Conservation (phyloP, 345 rosid species). For the Anacardium occidentale region DNA sequence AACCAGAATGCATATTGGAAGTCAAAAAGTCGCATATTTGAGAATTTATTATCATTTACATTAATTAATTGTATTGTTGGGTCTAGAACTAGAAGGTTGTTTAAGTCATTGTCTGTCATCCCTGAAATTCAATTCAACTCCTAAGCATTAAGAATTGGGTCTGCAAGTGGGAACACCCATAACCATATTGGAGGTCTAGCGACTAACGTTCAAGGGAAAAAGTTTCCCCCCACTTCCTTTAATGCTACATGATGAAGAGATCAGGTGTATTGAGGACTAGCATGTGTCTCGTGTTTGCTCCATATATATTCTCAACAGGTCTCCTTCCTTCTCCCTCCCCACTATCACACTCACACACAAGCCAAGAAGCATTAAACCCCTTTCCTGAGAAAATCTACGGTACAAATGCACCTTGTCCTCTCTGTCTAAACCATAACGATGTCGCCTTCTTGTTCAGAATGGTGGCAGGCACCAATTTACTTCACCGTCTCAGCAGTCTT, state of each 20-base stretch:
- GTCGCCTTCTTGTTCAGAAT: constrained; percentile 32
- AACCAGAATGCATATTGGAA: not conserved
- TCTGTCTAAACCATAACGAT: constrained; percentile 13
- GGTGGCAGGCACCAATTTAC: constrained; percentile 63
- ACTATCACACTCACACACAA: not conserved
- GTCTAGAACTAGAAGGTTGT: constrained; percentile 8
- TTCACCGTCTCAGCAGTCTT: constrained; percentile 53
- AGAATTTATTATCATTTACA: not conserved
- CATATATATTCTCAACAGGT: not conserved
- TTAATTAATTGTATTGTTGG: not conserved
- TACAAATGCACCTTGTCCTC: not conserved
- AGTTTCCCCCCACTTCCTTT: not conserved
- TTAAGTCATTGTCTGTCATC: not conserved
- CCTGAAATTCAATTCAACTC: not conserved
- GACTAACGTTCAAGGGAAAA: too few relatives aligned
- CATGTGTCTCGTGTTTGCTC: not conserved
- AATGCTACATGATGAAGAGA: not conserved
- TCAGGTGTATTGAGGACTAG: not conserved
- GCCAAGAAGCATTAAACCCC: not conserved
- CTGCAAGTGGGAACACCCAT: not conserved
- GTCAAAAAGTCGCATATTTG: constrained; percentile 9
- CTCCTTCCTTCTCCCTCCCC: not conserved
- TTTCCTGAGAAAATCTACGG: not conserved
- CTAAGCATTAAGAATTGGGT: not conserved
- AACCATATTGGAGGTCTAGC: not conserved